Conservation (phyloP, 202 grass and related monocot species). For the Tripidium arundinaceum region DNA sequence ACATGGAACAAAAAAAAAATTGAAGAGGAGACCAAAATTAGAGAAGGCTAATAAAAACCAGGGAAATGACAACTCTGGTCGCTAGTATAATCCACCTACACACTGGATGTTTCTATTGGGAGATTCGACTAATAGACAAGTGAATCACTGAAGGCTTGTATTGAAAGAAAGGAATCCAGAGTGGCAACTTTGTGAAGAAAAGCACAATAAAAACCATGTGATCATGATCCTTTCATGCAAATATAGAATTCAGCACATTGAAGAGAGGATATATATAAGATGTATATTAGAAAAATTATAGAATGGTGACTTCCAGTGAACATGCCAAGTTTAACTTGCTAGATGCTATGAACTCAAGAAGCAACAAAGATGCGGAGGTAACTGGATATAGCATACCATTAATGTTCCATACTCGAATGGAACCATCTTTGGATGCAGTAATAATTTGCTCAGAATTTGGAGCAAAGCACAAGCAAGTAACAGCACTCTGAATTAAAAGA, state of each 20-base stretch:
- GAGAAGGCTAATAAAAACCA: slow-evolving; percentile 9
- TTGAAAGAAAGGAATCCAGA: not conserved
- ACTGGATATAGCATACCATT: slow-evolving; percentile 61
- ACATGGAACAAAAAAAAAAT: not conserved
- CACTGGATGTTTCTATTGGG: too few species aligned
- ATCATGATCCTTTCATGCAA: not conserved
- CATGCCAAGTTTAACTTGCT: not conserved
- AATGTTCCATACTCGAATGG: slow-evolving; percentile 91
- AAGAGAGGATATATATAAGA: not conserved
- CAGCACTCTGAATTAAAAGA: slow-evolving; percentile 62
- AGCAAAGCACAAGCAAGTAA: slow-evolving; percentile 79
- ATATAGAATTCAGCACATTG: not conserved
- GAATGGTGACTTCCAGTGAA: slow-evolving; percentile 1
- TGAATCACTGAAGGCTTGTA: not conserved
- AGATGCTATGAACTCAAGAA: slow-evolving; percentile 6
- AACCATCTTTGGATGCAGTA: slow-evolving; percentile 92
- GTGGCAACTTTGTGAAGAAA: not conserved
- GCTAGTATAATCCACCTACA: too few species aligned
- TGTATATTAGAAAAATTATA: slow-evolving; percentile 11
- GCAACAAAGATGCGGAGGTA: not conserved
- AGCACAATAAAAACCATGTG: not conserved
- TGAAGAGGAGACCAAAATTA: not conserved
- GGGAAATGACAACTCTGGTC: not conserved
- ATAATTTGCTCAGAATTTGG: slow-evolving; percentile 85
- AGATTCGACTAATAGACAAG: not conserved